Evolutionary conservation across 2,329 filamentous ascomycete species (phyloP), one percentile per base, ranked within the genome.

Genomic region (Xylaria sp.): DNA sequence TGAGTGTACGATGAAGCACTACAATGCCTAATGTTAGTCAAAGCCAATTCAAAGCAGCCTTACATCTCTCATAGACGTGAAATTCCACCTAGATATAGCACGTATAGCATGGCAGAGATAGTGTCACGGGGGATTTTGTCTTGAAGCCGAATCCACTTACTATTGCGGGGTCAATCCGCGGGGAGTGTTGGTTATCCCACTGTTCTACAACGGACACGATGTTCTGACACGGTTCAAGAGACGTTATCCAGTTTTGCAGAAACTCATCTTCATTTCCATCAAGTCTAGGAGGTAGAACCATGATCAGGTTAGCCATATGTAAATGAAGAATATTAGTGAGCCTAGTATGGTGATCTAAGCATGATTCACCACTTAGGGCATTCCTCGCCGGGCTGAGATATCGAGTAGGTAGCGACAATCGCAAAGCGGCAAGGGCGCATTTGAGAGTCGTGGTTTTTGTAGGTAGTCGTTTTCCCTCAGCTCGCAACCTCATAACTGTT

Each of bases 121-220:
- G 5, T 46, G 19, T 2, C 8, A 2, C 12, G 31, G n/a, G 31
- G 38, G 25, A 19, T 43, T 38, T 8, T 4, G 15, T 42, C 5
- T 25, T 21, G 35, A 43, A 51, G 33, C 6, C 4, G 25, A 28
- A 40, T 19, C 7, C 3, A 63, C 62, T 64, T 43, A 64, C 62
- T 43, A 77, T 71, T n/a, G 75, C 76, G 9, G 76, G 75, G 49
- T 77, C 75, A 4, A 75, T 73, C 2, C 63, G 67, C 33, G 70
- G 59, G 28, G 67, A 74, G 50, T 71, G 73, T 4, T 70, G 65
- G 38, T 68, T 72, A 53, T 76, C 68, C 76, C 76, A 78, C 35
- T 78, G 69, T 28, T 68, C 67, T 1, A 71, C 68, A 1, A 75
- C 46, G 2, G 61, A 60, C 2, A 72, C 71, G 21, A 77, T 70